A percentile compares a stretch with the other conserved stretches of the same genome.
These are phyloP conservation scores for Colletotrichum brevisporum DNA, from an alignment of 2,329 filamentous ascomycete species.

Conservation along the genomic window DNA sequence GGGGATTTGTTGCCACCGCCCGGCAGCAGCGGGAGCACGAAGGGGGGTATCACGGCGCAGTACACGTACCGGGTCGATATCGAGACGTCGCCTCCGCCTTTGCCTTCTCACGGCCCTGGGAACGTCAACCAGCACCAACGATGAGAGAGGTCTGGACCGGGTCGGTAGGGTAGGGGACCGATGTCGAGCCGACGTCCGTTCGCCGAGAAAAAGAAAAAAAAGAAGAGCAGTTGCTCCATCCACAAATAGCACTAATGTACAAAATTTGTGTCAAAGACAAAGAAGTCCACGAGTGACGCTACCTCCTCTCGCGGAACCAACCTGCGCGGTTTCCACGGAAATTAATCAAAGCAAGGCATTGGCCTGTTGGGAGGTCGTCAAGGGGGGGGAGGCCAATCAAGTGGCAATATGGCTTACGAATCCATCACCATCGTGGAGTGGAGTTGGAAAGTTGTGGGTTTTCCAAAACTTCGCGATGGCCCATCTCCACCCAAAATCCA, in stretches of 20 bases:
- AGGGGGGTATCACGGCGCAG: conserved; percentile 35
- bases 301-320: neutral
- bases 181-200: conserved; percentile 13
- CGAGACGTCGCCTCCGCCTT: conserved; percentile 10
- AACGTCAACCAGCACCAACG: neutral
- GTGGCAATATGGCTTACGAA: too few species aligned
- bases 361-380: conserved; percentile 3
- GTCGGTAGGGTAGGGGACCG: conserved; percentile 7
- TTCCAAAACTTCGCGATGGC: neutral
- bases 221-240: neutral
- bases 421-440: too few species aligned
- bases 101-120: too few species aligned
- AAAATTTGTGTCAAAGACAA: conserved; percentile 24
- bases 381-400: too few species aligned
- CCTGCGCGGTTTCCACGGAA: conserved; percentile 17
- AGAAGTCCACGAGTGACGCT: conserved; percentile 22
- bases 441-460: neutral
- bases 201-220: neutral
- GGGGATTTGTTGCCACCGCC: conserved; percentile 29
- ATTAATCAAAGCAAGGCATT: conserved; percentile 29
- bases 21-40: neutral
- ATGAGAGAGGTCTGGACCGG: conserved; percentile 3
- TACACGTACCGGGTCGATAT: conserved; percentile 38
- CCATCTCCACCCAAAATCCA: neutral
- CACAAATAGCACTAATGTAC: conserved; percentile 18